Conservation (phyloP, 2,329 filamentous ascomycete genomes). For the Botrytis hyacinthi region DNA sequence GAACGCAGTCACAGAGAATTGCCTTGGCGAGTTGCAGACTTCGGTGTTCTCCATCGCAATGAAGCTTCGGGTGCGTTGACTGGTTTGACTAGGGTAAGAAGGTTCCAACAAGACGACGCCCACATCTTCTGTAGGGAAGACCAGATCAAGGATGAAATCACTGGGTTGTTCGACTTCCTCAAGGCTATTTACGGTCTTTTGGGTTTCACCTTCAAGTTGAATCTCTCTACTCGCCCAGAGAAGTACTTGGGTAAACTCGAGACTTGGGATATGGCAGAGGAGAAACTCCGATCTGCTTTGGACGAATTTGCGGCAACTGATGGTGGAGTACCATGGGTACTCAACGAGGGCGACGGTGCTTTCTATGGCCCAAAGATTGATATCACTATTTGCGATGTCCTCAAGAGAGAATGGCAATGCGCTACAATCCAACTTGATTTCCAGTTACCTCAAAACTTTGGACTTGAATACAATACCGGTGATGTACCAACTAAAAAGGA, state of each 20-base stretch:
- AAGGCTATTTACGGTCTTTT: slow-evolving; percentile 76
- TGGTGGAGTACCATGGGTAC: slow-evolving; percentile 72
- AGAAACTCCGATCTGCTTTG: slow-evolving; percentile 73
- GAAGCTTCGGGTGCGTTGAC: slow-evolving; percentile 90
- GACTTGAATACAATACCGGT: slow-evolving; percentile 79
- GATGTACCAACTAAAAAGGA: slow-evolving; percentile 52
- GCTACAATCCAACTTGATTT: slow-evolving; percentile 95
- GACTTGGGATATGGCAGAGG: slow-evolving; percentile 88
- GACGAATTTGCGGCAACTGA: slow-evolving; percentile 64
- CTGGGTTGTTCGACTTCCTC: slow-evolving; percentile 84
- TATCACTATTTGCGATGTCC: slow-evolving; percentile 86
- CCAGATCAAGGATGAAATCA: slow-evolving; percentile 72
- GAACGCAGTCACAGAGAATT: slow-evolving; percentile 86
- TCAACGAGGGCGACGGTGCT: slow-evolving; percentile 92
- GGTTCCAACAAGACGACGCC: slow-evolving; percentile 94
- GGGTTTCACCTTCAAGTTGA: slow-evolving; percentile 88
- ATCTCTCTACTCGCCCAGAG: slow-evolving; percentile 86
- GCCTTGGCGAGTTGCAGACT: slow-evolving; percentile 90
- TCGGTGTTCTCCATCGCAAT: slow-evolving; percentile 92
- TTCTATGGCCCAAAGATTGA: slow-evolving; percentile 99
- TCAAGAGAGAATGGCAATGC: slow-evolving; percentile 82
- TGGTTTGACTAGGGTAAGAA: slow-evolving; percentile 85
- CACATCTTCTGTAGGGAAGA: slow-evolving; percentile 92
- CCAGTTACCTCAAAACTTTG: slow-evolving; percentile 81
- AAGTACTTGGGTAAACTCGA: slow-evolving; percentile 83